A percentile compares a stretch with the other conserved stretches of the same genome.
phyloP scores from a whole-genome alignment of 2,329 filamentous ascomycete genomes.

The Penicillium sp. region DNA sequence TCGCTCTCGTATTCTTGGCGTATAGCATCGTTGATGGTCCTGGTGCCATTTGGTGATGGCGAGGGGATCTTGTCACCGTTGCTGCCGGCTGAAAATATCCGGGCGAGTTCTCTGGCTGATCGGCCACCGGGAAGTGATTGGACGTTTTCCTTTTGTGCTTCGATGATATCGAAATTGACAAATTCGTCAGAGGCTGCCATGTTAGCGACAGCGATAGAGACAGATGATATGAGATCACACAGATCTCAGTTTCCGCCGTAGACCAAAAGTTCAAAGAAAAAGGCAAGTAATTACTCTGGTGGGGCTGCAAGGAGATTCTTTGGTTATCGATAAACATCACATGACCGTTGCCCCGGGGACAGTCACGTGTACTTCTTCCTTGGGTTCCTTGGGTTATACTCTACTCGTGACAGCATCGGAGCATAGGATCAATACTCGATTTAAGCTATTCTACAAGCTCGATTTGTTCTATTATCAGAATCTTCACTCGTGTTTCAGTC shows the following conservation, averaged over 20 bases:
- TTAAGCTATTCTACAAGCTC: not conserved
- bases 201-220: not conserved
- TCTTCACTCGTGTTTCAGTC: not conserved
- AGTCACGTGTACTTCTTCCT: conserved; percentile 26
- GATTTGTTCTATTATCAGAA: not conserved
- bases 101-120: conserved; percentile 83
- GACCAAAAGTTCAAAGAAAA: not conserved
- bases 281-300: conserved; percentile 1
- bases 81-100: conserved; percentile 59
- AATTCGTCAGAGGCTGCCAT: conserved; percentile 44
- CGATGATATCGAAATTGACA: conserved; percentile 81
- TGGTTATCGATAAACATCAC: conserved; percentile 41
- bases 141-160: conserved; percentile 97
- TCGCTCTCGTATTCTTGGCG: conserved; percentile 85
- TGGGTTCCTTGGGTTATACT: not conserved
- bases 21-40: conserved; percentile 74
- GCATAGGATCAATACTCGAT: not conserved
- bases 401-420: not conserved
- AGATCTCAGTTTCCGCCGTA: not conserved
- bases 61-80: conserved; percentile 54
- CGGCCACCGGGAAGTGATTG: conserved; percentile 84
- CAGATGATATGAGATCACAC: conserved; percentile 1
- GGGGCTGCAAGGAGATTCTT: conserved; percentile 16
- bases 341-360: conserved; percentile 32
- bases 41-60: conserved; percentile 68